Conservation (phyloP, 192 early-diverging fungal genomes). For the Coemansia sp. region DNA sequence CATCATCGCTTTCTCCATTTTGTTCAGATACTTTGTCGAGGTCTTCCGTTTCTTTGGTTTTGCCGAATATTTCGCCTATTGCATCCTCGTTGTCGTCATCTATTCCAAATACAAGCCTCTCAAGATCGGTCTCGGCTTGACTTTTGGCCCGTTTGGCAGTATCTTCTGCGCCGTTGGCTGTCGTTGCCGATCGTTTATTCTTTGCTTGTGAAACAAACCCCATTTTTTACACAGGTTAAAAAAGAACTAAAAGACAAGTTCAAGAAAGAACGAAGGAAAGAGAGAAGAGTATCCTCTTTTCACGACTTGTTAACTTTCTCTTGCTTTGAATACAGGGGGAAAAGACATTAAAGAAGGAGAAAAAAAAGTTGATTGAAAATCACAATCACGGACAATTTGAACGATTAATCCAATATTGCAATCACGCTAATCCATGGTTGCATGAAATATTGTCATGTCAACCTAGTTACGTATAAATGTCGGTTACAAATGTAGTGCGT, state of each 20-base stretch:
- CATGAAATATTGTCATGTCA: too few species aligned
- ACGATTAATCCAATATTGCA: too few species aligned
- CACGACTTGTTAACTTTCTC: too few species aligned
- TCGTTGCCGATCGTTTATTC: slow-evolving; percentile 9
- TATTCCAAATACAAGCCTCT: slow-evolving; percentile 75
- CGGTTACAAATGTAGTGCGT: not conserved
- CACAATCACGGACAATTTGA: too few species aligned
- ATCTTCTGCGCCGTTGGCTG: slow-evolving; percentile 8
- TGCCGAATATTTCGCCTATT: slow-evolving; percentile 19
- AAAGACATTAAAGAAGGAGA: too few species aligned
- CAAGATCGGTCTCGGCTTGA: slow-evolving; percentile 69
- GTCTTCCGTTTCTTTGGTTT: slow-evolving; percentile 9
- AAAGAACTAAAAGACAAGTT: not conserved
- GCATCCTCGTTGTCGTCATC: slow-evolving; percentile 51
- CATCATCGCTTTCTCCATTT: slow-evolving; percentile 5
- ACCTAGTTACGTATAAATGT: not conserved
- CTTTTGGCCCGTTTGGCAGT: slow-evolving; percentile 54
- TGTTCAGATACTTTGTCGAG: not conserved
- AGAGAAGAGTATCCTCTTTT: too few species aligned
- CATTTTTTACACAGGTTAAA: not conserved
- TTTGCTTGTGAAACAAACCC: slow-evolving; percentile 4
- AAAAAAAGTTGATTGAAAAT: too few species aligned
- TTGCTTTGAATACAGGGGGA: too few species aligned
- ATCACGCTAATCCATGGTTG: too few species aligned
- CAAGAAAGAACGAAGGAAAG: not conserved